phyloP scores from a whole-genome alignment of 495 filamentous ascomycete genomes.

The Penicillium argentinense region DNA sequence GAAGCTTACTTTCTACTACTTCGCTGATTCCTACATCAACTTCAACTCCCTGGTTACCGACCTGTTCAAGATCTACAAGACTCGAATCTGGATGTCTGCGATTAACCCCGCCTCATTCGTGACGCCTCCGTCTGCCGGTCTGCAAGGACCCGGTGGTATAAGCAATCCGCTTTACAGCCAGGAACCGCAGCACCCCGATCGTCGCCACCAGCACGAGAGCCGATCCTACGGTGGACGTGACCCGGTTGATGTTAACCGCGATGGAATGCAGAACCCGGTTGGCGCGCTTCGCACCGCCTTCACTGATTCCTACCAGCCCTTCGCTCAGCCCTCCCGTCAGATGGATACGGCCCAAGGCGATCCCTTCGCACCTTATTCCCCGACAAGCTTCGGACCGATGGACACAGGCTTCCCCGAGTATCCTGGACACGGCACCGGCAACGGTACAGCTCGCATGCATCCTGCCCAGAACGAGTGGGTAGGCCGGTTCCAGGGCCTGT shows the following conservation, averaged over 20 bases:
- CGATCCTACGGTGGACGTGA: constrained; percentile 34
- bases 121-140: constrained; percentile 66
- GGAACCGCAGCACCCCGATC: constrained; percentile 32
- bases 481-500: constrained; percentile 50
- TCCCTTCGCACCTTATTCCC: constrained; percentile 36
- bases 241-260: constrained; percentile 29
- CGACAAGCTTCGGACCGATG: constrained; percentile 30
- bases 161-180: constrained; percentile 35
- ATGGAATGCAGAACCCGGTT: constrained; percentile 31
- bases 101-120: constrained; percentile 98
- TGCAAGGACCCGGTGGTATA: constrained; percentile 46
- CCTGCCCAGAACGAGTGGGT: constrained; percentile 44
- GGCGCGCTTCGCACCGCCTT: constrained; percentile 38
- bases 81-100: constrained; percentile 98
- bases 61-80: constrained; percentile 98
- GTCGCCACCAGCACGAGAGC: constrained; percentile 35
- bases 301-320: constrained; percentile 39
- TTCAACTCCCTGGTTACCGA: constrained; percentile 97
- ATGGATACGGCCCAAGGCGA: constrained; percentile 29
- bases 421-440: constrained; percentile 17
- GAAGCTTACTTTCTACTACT: constrained; percentile 98
- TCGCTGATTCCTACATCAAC: constrained; percentile 96
- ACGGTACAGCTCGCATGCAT: constrained; percentile 35
- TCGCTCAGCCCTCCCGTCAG: constrained; percentile 32
- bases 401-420: constrained; percentile 42